Base-by-base conservation (phyloP, 2,329 filamentous ascomycete genomes). In the Elsinoe necatrix region DNA sequence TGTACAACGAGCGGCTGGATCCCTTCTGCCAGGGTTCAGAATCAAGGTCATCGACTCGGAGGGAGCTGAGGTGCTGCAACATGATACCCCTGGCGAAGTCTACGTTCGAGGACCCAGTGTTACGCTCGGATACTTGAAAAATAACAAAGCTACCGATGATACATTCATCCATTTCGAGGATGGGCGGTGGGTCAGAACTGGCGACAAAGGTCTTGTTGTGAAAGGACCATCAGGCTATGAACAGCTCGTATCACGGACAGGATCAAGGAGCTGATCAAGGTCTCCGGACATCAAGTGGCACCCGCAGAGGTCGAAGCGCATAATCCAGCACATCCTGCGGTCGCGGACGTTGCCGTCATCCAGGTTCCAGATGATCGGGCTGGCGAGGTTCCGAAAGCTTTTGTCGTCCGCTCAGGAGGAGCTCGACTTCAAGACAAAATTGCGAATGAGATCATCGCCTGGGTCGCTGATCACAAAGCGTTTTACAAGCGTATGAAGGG, bases 1-100 rank as follows among this genome's bases (percentile, higher is more conserved):
- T 43, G 77, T 79, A 70, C 75, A 82, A 45, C 85, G 85, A 1
- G 85, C 84, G 0, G 85, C 81, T 0, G 87, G 87, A 1, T 83
- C 77, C 7, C 72, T 92, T 0, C 56, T 87, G 0, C 83, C 86
- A 0, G 80, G 79, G 0, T 70, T 75, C 39, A 78, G 80, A 58
- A 83, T 77, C 52, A 85, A 85, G 65, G 71, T 91, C 5, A 68
- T 91, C n/a, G 79, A 78, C 11, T 3, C n/a, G 5, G 83, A 88
- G 58, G 86, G 85, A 0, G 71, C 73, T 6, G 86, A 89, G 65
- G 76, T 91, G 51, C 83, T 78, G 0, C 76, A 72, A 6, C 81
- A 85, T 61, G 82, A 89, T 14, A 29, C 27, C 9, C 27, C 27
- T 29, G 71, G 71, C 9, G 71, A 73, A 47, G 63, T 73, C 1